Conservation (phyloP, 768 basidiomycete species). For the Amanita muscaria region DNA sequence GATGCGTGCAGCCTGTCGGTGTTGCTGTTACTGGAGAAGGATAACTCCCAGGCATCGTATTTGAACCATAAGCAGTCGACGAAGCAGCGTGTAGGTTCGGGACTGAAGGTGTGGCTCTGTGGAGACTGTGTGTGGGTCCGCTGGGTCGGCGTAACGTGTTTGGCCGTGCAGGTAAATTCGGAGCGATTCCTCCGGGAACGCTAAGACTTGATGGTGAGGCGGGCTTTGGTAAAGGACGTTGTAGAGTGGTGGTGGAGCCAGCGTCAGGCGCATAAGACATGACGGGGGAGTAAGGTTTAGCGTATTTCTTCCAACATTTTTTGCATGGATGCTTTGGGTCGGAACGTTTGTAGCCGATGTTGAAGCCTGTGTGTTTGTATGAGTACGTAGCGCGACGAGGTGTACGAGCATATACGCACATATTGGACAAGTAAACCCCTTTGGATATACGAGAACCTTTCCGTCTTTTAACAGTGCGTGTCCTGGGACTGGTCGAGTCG, state of each 20-base stretch:
- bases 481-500: conserved; percentile 51
- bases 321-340: conserved; percentile 63
- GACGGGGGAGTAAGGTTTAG: conserved; percentile 36
- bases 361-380: conserved; percentile 39
- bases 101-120: no score
- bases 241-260: conserved; percentile 19
- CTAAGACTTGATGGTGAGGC: no score
- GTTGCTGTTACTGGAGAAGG: no score
- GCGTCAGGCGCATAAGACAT: conserved; percentile 17
- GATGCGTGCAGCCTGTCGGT: no score
- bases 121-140: no score
- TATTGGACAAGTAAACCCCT: conserved; percentile 53
- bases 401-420: conserved; percentile 33
- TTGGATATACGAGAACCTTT: conserved; percentile 61
- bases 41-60: no score
- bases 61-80: no score
- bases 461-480: conserved; percentile 58
- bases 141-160: no score
- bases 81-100: no score
- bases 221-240: conserved; percentile 28
- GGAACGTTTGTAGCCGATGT: conserved; percentile 63
- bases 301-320: conserved; percentile 69
- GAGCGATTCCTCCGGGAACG: no score
- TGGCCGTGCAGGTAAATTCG: no score
- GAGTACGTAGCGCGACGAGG: neutral